Evolutionary conservation across 1,284 basidiomycete species (phyloP).

Genomic region (Wolfiporia cocos): DNA sequence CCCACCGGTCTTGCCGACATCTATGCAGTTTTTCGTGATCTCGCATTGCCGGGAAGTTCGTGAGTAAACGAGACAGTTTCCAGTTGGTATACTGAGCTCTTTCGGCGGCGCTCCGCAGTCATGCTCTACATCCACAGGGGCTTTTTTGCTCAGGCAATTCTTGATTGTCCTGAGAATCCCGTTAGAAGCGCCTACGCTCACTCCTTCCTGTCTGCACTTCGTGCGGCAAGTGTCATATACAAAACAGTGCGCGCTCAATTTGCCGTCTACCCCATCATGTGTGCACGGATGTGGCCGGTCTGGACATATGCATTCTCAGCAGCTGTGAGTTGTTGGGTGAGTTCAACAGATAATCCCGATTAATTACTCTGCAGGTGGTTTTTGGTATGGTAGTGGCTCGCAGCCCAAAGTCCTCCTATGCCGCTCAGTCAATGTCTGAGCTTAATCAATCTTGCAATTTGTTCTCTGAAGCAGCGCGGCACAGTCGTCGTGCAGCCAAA

Average conservation of each 20-base stretch:
- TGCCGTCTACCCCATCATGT: slow-evolving; percentile 19
- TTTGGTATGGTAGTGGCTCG: slow-evolving; percentile 25
- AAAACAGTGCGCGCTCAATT: slow-evolving; percentile 28
- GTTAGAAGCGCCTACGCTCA: slow-evolving; percentile 32
- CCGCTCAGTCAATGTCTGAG: slow-evolving; percentile 20
- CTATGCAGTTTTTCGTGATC: slow-evolving; percentile 39
- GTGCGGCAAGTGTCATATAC: slow-evolving; percentile 28
- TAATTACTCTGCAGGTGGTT: slow-evolving; percentile 13
- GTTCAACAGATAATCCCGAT: background rate
- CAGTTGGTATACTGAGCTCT: background rate
- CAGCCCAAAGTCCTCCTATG: slow-evolving; percentile 23
- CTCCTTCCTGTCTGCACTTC: slow-evolving; percentile 33
- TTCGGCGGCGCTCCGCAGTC: slow-evolving; percentile 20
- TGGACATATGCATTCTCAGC: slow-evolving; percentile 35
- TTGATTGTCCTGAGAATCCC: slow-evolving; percentile 33
- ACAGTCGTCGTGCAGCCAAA: slow-evolving; percentile 25
- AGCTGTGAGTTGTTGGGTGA: slow-evolving; percentile 21
- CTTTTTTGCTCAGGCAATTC: slow-evolving; percentile 35
- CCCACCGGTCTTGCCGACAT: slow-evolving; percentile 19
- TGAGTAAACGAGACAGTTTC: slow-evolving; percentile 15
- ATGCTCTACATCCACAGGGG: slow-evolving; percentile 34
- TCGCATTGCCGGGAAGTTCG: slow-evolving; percentile 32
- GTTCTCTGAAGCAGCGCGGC: slow-evolving; percentile 18
- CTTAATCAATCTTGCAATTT: slow-evolving; percentile 24
- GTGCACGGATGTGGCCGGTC: slow-evolving; percentile 30